Conservation (phyloP, 1,284 basidiomycete genomes). For the Calocybe gambosa region DNA sequence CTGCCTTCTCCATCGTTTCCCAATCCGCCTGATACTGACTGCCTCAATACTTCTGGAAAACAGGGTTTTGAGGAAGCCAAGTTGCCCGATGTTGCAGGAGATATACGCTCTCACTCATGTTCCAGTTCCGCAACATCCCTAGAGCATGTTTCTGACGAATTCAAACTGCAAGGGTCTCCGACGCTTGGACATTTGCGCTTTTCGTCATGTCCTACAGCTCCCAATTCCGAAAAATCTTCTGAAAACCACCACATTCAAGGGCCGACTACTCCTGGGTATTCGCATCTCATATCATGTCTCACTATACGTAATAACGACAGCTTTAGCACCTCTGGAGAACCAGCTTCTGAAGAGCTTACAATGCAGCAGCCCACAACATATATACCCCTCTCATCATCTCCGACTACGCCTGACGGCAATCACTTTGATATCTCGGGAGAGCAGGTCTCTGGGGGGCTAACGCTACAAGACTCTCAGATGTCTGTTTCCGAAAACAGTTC, state of each 20-base stretch:
- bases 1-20: neutral
- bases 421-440: neutral
- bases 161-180: too few species aligned
- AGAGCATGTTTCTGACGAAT: too few species aligned
- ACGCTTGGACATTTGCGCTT: too few species aligned
- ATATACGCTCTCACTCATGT: too few species aligned
- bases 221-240: too few species aligned
- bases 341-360: neutral
- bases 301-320: neutral
- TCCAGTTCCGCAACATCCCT: too few species aligned
- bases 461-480: too few species aligned
- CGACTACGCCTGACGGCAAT: neutral
- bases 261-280: too few species aligned
- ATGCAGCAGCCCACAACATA: neutral
- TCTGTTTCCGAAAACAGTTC: constrained; percentile 10
- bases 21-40: neutral
- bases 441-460: neutral
- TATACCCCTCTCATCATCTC: neutral
- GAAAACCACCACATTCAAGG: too few species aligned
- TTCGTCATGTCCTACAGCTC: too few species aligned
- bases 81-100: too few species aligned
- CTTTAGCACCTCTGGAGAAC: neutral
- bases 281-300: too few species aligned
- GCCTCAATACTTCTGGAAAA: neutral
- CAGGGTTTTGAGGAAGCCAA: neutral